These are phyloP conservation scores for Parathielavia hyrcaniae DNA, from an alignment of 495 filamentous ascomycete genomes.

Conservation along the genomic window DNA sequence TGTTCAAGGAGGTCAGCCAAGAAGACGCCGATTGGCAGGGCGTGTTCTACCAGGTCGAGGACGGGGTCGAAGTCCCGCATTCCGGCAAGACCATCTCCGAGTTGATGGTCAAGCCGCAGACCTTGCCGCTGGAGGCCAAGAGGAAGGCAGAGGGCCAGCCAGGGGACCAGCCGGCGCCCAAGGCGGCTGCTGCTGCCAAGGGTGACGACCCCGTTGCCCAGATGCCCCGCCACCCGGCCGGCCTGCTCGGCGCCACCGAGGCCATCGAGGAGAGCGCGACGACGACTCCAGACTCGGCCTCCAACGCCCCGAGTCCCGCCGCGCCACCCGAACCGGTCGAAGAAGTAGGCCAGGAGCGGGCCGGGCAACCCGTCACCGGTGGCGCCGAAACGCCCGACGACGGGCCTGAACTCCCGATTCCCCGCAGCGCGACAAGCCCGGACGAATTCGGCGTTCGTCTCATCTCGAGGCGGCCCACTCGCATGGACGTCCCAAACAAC, in stretches of 20 bases:
- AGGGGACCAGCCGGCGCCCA: slow-evolving; percentile 37
- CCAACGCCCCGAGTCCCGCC: slow-evolving; percentile 38
- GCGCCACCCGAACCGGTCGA: slow-evolving; percentile 29
- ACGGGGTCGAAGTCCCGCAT: slow-evolving; percentile 36
- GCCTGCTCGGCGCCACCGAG: slow-evolving; percentile 40
- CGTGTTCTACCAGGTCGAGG: slow-evolving; percentile 22
- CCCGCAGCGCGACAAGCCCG: slow-evolving; percentile 33
- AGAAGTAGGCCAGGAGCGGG: slow-evolving; percentile 15
- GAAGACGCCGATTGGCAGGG: slow-evolving; percentile 31
- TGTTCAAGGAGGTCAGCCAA: slow-evolving; percentile 30
- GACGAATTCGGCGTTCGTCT: slow-evolving; percentile 40
- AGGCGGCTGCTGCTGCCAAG: slow-evolving; percentile 29
- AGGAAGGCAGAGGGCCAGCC: slow-evolving; percentile 39
- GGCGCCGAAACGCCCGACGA: slow-evolving; percentile 19
- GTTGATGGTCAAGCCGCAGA: slow-evolving; percentile 25
- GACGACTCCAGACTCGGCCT: slow-evolving; percentile 31
- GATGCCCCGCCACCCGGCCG: slow-evolving; percentile 36
- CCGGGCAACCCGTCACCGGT: slow-evolving; percentile 17
- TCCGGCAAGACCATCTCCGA: slow-evolving; percentile 23
- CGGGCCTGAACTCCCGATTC: slow-evolving; percentile 33
- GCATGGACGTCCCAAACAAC: slow-evolving; percentile 35
- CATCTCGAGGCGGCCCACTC: slow-evolving; percentile 29
- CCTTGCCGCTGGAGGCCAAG: slow-evolving; percentile 31
- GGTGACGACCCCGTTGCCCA: slow-evolving; percentile 24
- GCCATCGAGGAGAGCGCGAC: slow-evolving; percentile 31